Percentiles rank a stretch among this genome's conserved stretches.
Evolutionary conservation across 2,329 filamentous ascomycete species (phyloP).

Genomic region (Microdochium paspali): DNA sequence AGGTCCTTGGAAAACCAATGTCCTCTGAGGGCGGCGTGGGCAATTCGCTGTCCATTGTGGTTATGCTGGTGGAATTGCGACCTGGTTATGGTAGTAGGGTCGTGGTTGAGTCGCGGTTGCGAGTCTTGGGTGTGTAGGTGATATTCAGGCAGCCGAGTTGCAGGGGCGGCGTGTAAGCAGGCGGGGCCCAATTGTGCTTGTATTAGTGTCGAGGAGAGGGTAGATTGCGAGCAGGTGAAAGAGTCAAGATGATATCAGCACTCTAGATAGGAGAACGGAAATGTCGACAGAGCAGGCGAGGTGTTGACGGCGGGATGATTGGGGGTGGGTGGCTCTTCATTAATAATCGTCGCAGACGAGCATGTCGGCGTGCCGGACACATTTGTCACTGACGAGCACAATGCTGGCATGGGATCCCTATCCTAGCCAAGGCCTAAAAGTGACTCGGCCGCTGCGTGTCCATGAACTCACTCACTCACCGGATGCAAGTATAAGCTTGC

Average conservation of each 20-base stretch:
- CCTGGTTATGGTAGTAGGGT: too few species aligned
- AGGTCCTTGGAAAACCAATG: slow-evolving; percentile 11
- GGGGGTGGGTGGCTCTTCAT: neutral
- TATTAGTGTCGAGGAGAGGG: neutral
- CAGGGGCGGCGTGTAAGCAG: neutral
- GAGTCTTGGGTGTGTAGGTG: neutral
- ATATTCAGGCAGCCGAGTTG: neutral
- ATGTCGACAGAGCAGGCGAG: neutral
- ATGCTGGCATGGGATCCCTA: neutral
- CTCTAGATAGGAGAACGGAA: neutral
- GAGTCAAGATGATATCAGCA: neutral
- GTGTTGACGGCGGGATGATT: neutral
- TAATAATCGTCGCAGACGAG: neutral
- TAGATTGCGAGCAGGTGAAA: neutral
- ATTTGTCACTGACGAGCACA: neutral
- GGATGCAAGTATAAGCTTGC: too few species aligned
- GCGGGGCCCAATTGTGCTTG: neutral
- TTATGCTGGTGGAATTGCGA: slow-evolving; percentile 10
- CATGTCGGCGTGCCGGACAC: neutral
- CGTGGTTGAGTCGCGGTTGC: slow-evolving; percentile 1
- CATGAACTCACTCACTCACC: neutral
- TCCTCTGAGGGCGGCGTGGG: slow-evolving; percentile 41
- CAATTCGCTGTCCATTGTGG: slow-evolving; percentile 39
- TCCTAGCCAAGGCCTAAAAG: neutral
- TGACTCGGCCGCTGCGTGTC: neutral